phyloP scores from a whole-genome alignment of 805 yeast genomes.

The Starmera dryadoides region DNA sequence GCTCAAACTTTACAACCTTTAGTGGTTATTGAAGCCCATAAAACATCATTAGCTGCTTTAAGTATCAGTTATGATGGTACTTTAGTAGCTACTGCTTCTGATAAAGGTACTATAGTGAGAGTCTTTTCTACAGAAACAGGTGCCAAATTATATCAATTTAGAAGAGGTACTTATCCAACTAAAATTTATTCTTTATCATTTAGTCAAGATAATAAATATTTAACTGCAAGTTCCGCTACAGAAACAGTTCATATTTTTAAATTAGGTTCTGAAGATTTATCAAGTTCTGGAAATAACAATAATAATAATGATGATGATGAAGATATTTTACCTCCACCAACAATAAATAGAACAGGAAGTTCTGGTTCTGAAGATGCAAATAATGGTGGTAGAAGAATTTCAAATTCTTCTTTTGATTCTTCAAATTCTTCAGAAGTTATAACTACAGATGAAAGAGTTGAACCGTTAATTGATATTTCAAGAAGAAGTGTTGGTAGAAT shows the following conservation, averaged over 20 bases:
- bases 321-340: conserved; percentile 6
- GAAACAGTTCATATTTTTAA: conserved; percentile 92
- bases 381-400: conserved; percentile 11
- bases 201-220: conserved; percentile 57
- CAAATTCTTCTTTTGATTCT: conserved; percentile 20
- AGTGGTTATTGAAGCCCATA: conserved; percentile 69
- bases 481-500: conserved; percentile 69
- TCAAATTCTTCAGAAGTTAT: conserved; percentile 14
- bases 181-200: conserved; percentile 71
- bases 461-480: conserved; percentile 65
- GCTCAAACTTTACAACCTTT: conserved; percentile 54
- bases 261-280: conserved; percentile 32
- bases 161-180: conserved; percentile 83
- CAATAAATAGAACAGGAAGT: conserved; percentile 10
- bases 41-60: conserved; percentile 57
- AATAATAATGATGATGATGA: not conserved
- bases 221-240: conserved; percentile 82
- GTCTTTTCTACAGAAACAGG: conserved; percentile 63
- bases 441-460: conserved; percentile 20
- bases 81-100: conserved; percentile 65
- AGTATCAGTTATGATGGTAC: conserved; percentile 59
- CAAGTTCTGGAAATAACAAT: conserved; percentile 4
- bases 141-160: conserved; percentile 54
- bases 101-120: conserved; percentile 71
- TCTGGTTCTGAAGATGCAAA: conserved; percentile 12